These are phyloP conservation scores for Nephelium lappaceum DNA, from an alignment of 345 rosid species.

Conservation along the genomic window DNA sequence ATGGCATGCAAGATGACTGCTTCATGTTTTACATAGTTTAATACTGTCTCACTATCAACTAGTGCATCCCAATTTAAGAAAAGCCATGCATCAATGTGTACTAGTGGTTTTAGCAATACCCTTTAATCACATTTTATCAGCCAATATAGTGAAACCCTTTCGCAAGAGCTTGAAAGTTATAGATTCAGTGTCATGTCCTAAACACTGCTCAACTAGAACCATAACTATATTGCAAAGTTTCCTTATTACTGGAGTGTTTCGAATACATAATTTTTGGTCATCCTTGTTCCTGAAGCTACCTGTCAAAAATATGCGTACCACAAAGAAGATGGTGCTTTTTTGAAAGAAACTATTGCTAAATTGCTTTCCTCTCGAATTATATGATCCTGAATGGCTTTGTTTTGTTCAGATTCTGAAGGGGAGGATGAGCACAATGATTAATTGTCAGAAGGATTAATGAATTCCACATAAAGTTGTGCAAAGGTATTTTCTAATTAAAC, in stretches of 20 bases:
- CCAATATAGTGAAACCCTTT: background rate
- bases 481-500: background rate
- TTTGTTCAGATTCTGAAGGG: constrained; percentile 48
- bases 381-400: constrained; percentile 10
- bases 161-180: background rate
- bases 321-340: background rate
- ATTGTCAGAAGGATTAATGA: constrained; percentile 12
- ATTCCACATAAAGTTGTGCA: background rate
- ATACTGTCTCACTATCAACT: background rate
- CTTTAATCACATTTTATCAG: background rate
- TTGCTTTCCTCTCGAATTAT: background rate
- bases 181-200: background rate
- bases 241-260: background rate
- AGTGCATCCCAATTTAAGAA: background rate
- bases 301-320: background rate
- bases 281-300: background rate
- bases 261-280: background rate
- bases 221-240: background rate
- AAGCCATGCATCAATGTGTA: background rate
- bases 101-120: background rate
- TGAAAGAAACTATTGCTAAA: background rate
- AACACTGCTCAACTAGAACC: background rate
- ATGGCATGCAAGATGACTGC: background rate
- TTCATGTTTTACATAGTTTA: background rate
- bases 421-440: constrained; percentile 44